Percentiles rank a stretch among this genome's conserved stretches.
phyloP scores from a whole-genome alignment of 768 basidiomycete species.

The Glaciozyma martinii region DNA sequence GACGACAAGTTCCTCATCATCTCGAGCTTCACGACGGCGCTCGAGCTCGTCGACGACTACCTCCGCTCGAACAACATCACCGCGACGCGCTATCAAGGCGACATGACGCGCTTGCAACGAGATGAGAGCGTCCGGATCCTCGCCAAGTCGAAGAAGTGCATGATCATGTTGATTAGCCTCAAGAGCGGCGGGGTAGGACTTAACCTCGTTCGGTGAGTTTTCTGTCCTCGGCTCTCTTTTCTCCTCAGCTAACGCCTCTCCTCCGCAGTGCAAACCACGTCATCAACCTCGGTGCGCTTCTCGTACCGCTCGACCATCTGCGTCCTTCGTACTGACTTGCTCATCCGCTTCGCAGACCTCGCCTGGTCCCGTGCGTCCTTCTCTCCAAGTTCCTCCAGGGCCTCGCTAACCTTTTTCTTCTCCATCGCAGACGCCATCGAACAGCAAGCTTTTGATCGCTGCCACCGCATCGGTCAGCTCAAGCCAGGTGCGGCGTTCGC shows the following conservation, averaged over 20 bases:
- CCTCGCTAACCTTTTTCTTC: no score
- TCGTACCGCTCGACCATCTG: no score
- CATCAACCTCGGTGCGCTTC: no score
- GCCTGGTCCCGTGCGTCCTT: slow-evolving; percentile 39
- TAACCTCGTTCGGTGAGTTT: slow-evolving; percentile 27
- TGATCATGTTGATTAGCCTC: slow-evolving; percentile 39
- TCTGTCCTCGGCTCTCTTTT: not conserved
- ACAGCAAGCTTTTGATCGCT: slow-evolving; percentile 39
- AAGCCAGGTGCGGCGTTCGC: slow-evolving; percentile 9
- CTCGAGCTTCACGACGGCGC: slow-evolving; percentile 61
- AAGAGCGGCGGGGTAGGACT: slow-evolving; percentile 41
- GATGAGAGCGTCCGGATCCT: slow-evolving; percentile 35
- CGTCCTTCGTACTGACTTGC: no score
- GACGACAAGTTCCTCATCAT: slow-evolving; percentile 51
- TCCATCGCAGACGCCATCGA: no score
- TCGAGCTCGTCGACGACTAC: slow-evolving; percentile 55
- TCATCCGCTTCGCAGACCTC: no score
- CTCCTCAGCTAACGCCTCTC: not conserved
- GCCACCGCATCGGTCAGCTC: slow-evolving; percentile 41
- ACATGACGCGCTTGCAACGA: slow-evolving; percentile 36
- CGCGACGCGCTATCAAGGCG: slow-evolving; percentile 38
- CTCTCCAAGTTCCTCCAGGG: no score
- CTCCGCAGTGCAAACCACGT: slow-evolving; percentile 50
- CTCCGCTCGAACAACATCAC: slow-evolving; percentile 45
- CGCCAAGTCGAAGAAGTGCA: slow-evolving; percentile 26